Evolutionary conservation across 345 rosid genomes (phyloP).

Genomic region (Gynandropsis gynandra): DNA sequence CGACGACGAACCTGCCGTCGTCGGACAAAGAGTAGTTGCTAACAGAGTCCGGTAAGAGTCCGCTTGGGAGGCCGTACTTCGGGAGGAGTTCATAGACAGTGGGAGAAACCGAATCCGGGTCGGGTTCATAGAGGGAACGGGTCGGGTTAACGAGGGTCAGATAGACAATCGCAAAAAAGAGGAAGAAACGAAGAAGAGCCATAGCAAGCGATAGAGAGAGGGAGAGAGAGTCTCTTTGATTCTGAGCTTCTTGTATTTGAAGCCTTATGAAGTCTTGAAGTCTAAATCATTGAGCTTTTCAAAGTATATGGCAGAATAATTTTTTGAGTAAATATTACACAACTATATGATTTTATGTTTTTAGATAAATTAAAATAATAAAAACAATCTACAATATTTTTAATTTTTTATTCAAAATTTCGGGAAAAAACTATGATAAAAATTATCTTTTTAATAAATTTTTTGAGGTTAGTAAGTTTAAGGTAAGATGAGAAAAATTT

Average conservation of each 20-base stretch:
- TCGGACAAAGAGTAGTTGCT: constrained; percentile 45
- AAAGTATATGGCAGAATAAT: no score
- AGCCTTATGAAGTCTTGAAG: no score
- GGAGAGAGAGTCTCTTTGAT: background rate
- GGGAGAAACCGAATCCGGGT: constrained; percentile 25
- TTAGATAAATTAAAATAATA: no score
- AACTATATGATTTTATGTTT: no score
- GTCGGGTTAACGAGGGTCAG: constrained; percentile 18
- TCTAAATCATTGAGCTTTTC: no score
- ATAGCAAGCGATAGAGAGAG: constrained; percentile 7
- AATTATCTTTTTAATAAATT: no score
- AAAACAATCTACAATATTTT: no score
- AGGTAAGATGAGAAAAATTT: no score
- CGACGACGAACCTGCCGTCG: constrained; percentile 59
- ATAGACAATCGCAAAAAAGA: constrained; percentile 21
- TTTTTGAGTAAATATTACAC: no score
- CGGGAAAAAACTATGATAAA: no score
- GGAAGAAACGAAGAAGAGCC: constrained; percentile 20
- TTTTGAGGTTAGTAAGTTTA: no score
- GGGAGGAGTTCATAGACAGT: constrained; percentile 77
- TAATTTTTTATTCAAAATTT: no score
- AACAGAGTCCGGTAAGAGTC: constrained; percentile 64
- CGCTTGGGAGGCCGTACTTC: constrained; percentile 83
- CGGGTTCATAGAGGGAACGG: constrained; percentile 23
- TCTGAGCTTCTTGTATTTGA: background rate